A percentile compares a stretch with the other conserved stretches of the same genome.
Conservation (phyloP, 176 grass and related monocot genomes). For the Hordeum marinum region DNA sequence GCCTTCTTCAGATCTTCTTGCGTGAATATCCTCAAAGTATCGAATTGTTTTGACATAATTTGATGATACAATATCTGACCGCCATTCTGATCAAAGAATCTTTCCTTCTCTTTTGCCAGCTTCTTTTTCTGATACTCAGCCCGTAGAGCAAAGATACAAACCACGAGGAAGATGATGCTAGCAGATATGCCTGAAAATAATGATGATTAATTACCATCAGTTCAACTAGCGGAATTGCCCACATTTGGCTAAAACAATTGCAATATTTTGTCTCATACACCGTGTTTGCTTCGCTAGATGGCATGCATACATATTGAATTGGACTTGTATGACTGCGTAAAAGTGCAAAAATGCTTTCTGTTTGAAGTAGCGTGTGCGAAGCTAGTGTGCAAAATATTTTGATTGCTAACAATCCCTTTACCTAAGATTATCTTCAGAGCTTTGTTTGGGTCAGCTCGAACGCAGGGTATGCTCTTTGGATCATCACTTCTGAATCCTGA, state of each 20-base stretch:
- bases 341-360: too few species aligned
- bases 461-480: background rate
- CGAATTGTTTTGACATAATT: background rate
- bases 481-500: background rate
- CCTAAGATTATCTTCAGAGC: background rate
- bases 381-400: background rate
- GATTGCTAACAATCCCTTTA: background rate
- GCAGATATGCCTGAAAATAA: background rate
- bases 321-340: background rate
- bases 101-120: background rate
- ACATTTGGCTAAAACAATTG: background rate
- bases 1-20: background rate
- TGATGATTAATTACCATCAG: background rate
- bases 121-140: background rate
- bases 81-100: background rate
- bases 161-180: background rate
- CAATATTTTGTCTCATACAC: too few species aligned
- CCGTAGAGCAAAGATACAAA: background rate
- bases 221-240: background rate
- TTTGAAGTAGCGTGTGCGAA: background rate
- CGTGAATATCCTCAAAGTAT: background rate
- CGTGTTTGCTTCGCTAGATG: background rate
- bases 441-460: background rate
- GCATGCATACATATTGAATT: background rate
- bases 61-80: background rate